A percentile compares a stretch with the other conserved stretches of the same genome.
Conservation (phyloP, 495 filamentous ascomycete genomes). For the Daldinia loculata region DNA sequence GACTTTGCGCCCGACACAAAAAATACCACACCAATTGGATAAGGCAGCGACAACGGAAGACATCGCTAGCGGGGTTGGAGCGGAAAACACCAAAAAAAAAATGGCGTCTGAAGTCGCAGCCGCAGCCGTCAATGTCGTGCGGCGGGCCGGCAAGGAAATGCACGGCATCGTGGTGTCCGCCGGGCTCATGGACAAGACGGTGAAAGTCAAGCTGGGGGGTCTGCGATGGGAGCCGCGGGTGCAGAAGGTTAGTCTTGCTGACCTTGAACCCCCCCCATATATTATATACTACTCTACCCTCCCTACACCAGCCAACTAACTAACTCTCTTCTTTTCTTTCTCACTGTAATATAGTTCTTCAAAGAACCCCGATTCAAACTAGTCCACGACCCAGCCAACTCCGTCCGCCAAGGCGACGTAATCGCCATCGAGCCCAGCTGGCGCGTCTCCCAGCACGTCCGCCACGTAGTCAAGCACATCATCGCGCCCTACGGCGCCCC, state of each 20-base stretch:
- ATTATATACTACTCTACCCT: no score
- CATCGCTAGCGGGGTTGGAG: not conserved
- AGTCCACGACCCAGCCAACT: constrained; percentile 79
- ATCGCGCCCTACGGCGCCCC: constrained; percentile 74
- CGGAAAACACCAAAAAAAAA: constrained; percentile 3
- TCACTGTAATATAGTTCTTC: constrained; percentile 60
- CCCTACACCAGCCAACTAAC: not conserved
- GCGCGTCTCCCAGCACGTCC: constrained; percentile 70
- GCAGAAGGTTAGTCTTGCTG: constrained; percentile 58
- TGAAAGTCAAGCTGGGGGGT: constrained; percentile 70
- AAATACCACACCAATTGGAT: not conserved
- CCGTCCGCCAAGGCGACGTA: constrained; percentile 77
- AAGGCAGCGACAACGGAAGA: not conserved
- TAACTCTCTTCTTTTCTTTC: not conserved
- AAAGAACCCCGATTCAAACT: constrained; percentile 60
- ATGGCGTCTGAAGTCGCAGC: constrained; percentile 48
- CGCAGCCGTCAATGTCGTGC: constrained; percentile 41
- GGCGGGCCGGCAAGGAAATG: constrained; percentile 47
- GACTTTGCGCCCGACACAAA: not conserved
- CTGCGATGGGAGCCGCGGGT: constrained; percentile 68
- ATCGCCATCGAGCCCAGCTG: constrained; percentile 77
- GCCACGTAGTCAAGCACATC: constrained; percentile 80
- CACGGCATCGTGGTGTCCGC: constrained; percentile 71
- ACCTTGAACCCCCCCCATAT: not conserved
- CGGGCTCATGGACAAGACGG: constrained; percentile 74